Conservation (phyloP, 2,329 filamentous ascomycete species). For the Lasiodiplodia theobromae region DNA sequence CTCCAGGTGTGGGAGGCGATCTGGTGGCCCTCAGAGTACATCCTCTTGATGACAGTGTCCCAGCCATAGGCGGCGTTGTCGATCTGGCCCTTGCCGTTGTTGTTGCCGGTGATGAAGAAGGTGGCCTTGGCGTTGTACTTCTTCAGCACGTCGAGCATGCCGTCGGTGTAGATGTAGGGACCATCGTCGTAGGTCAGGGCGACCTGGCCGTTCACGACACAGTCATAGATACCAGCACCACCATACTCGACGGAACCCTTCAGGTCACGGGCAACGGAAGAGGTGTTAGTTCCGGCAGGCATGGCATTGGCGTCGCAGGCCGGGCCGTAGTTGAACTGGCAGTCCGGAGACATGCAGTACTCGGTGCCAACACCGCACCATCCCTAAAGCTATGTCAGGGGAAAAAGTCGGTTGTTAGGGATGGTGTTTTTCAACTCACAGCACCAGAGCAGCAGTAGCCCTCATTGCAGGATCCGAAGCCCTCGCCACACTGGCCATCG, state of each 20-base stretch:
- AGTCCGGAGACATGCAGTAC: conserved; percentile 68
- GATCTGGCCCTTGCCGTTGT: conserved; percentile 63
- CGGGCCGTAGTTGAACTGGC: conserved; percentile 67
- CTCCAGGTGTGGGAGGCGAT: conserved; percentile 66
- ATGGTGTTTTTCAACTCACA: conserved; percentile 38
- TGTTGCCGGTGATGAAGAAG: conserved; percentile 70
- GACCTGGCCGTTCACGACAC: conserved; percentile 63
- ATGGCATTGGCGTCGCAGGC: conserved; percentile 66
- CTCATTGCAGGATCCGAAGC: conserved; percentile 37
- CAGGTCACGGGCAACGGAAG: conserved; percentile 59
- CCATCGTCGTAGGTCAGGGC: conserved; percentile 74
- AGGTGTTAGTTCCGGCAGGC: conserved; percentile 64
- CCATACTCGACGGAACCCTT: conserved; percentile 65
- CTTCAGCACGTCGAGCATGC: conserved; percentile 68
- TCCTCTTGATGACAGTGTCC: conserved; percentile 62
- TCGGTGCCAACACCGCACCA: conserved; percentile 63
- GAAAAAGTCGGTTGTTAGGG: neutral
- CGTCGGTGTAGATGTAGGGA: conserved; percentile 66
- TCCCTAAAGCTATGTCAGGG: conserved; percentile 33
- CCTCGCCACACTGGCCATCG: conserved; percentile 42
- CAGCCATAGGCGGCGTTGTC: conserved; percentile 58
- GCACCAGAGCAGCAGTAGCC: conserved; percentile 45
- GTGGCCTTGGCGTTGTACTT: conserved; percentile 69
- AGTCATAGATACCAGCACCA: conserved; percentile 63
- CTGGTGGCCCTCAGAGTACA: conserved; percentile 64